These are phyloP conservation scores for Calvatia gigantea DNA, from an alignment of 768 basidiomycete species.

Conservation along the genomic window DNA sequence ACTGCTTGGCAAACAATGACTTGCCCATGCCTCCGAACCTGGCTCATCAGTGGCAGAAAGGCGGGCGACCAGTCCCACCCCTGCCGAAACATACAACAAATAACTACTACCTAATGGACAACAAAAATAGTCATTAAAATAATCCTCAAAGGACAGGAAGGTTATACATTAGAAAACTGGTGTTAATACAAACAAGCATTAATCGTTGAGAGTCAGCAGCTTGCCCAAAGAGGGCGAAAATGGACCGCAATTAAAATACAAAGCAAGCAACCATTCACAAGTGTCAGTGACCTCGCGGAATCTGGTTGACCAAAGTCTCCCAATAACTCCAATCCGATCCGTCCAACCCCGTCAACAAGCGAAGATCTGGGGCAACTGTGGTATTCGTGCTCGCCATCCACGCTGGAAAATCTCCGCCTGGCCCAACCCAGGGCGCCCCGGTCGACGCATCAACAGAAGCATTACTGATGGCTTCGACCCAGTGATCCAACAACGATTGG, in stretches of 20 bases:
- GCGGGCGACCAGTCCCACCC: too few species aligned
- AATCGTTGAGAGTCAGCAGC: neutral
- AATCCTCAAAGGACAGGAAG: neutral
- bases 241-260: constrained; percentile 4
- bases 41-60: neutral
- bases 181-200: constrained; percentile 5
- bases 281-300: constrained; percentile 37
- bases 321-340: constrained; percentile 77
- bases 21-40: neutral
- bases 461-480: constrained; percentile 79
- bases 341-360: constrained; percentile 47
- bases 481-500: constrained; percentile 77
- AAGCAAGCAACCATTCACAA: neutral
- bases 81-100: too few species aligned
- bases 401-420: constrained; percentile 54
- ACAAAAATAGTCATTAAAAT: neutral
- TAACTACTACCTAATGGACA: too few species aligned
- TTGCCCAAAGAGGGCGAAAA: neutral
- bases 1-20: constrained; percentile 10
- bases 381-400: constrained; percentile 50
- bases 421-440: constrained; percentile 58
- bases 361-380: constrained; percentile 38
- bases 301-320: constrained; percentile 73
- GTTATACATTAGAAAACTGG: constrained; percentile 7
- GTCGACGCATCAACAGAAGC: constrained; percentile 50